Conservation (phyloP, 2,329 filamentous ascomycete genomes). For the Emydomyces testavorans region DNA sequence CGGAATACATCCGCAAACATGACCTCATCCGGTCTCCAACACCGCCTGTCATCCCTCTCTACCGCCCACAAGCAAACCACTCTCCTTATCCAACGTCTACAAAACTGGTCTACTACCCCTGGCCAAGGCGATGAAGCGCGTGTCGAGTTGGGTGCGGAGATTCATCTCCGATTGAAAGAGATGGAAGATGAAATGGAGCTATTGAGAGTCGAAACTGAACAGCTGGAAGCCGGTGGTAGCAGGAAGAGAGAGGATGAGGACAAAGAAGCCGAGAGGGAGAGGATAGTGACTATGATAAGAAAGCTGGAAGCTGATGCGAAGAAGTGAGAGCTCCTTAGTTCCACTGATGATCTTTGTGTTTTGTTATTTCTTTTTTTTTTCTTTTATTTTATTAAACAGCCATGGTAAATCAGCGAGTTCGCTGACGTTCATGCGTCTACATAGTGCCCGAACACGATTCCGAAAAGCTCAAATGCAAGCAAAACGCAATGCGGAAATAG, state of each 20-base stretch:
- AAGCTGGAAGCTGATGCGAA: constrained; percentile 60
- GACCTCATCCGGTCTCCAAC: constrained; percentile 34
- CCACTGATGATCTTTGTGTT: not conserved
- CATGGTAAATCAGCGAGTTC: not conserved
- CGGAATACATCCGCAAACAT: constrained; percentile 20
- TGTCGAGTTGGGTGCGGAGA: constrained; percentile 66
- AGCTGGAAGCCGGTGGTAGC: constrained; percentile 42
- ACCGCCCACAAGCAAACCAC: constrained; percentile 44
- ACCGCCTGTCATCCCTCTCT: constrained; percentile 42
- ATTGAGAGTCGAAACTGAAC: constrained; percentile 62
- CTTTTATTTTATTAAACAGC: not conserved
- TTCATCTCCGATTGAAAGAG: constrained; percentile 63
- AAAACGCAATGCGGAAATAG: constrained; percentile 60
- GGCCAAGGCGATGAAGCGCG: constrained; percentile 54
- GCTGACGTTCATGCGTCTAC: not conserved
- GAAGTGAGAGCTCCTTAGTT: too few species aligned
- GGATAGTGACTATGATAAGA: constrained; percentile 54
- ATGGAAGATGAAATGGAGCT: constrained; percentile 76
- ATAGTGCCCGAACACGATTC: constrained; percentile 54
- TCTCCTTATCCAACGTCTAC: constrained; percentile 45
- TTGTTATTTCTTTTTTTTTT: not conserved
- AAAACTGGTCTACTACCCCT: constrained; percentile 50
- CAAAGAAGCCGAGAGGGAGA: constrained; percentile 51
- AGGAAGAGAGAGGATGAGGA: constrained; percentile 39
- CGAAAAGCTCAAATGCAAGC: constrained; percentile 71